These are phyloP conservation scores for Staphylotrichum longicolle DNA, from an alignment of 495 filamentous ascomycete genomes.

Conservation along the genomic window DNA sequence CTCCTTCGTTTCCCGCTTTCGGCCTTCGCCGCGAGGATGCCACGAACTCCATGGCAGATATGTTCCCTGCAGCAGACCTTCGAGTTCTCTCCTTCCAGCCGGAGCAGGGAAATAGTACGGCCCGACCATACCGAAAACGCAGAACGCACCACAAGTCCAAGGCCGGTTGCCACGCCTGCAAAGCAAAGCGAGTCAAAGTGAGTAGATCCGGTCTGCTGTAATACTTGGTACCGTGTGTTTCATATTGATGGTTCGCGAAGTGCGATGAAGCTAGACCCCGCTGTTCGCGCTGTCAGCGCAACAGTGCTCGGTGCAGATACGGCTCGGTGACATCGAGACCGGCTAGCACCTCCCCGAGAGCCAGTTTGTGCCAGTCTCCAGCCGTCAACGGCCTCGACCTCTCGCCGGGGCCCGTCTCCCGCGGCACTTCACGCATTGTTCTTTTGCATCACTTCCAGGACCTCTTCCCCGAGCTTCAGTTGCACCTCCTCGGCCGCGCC, in stretches of 20 bases:
- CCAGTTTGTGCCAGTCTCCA: neutral
- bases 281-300: neutral
- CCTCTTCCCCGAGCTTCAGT: neutral
- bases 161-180: neutral
- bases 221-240: neutral
- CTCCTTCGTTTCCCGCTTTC: neutral
- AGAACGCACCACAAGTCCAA: neutral
- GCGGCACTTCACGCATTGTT: neutral
- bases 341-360: too few relatives aligned
- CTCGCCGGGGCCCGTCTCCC: neutral
- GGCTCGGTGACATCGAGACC: neutral
- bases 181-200: too few relatives aligned
- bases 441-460: neutral
- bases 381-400: neutral
- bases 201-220: too few relatives aligned
- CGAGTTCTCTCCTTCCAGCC: neutral
- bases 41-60: neutral
- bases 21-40: neutral
- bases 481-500: slow-evolving; percentile 1
- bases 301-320: neutral
- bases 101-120: neutral
- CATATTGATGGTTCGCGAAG: neutral
- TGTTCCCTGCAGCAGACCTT: neutral
- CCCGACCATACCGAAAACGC: neutral
- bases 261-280: neutral